A percentile compares a stretch with the other conserved stretches of the same genome.
These are phyloP conservation scores for Juncus inflexus DNA, from an alignment of 176 grass and related monocot genomes.

Conservation along the genomic window DNA sequence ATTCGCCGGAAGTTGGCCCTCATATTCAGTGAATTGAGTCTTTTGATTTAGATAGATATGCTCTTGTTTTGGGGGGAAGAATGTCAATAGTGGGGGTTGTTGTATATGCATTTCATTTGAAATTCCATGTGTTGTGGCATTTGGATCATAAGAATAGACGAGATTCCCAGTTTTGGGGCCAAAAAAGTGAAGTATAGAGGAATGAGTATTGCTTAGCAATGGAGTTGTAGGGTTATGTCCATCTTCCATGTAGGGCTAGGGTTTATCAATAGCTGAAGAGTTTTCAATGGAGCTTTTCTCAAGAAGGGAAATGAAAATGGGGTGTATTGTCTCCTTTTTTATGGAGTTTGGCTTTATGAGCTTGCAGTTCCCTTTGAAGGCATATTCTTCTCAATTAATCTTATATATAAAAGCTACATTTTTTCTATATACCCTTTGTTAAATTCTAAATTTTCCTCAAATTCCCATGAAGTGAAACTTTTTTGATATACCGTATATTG, in stretches of 20 bases:
- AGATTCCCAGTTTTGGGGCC: conserved; percentile 22
- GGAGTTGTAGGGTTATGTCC: conserved; percentile 1
- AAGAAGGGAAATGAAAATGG: conserved; percentile 1
- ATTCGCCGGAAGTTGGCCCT: not conserved
- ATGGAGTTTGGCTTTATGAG: conserved; percentile 17
- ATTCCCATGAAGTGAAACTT: too few relatives aligned
- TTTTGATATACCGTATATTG: too few relatives aligned
- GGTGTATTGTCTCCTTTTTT: conserved; percentile 14
- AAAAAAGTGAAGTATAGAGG: conserved; percentile 1
- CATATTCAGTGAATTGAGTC: not conserved
- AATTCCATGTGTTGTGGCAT: conserved; percentile 7
- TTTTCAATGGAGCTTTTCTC: not conserved
- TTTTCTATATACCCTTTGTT: conserved; percentile 5
- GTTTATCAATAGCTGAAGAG: not conserved
- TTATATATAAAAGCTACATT: conserved; percentile 20
- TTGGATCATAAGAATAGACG: conserved; percentile 11
- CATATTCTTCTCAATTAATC: conserved; percentile 17
- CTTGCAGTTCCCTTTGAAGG: conserved; percentile 9
- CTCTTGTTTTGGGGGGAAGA: conserved; percentile 24
- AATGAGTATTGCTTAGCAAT: conserved; percentile 4
- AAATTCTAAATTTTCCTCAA: not conserved
- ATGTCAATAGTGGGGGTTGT: conserved; percentile 15
- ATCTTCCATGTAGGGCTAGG: conserved; percentile 23
- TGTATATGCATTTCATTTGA: not conserved
- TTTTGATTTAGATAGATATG: too few relatives aligned